These are phyloP conservation scores for Beauveria brongniartii DNA, from an alignment of 2,329 filamentous ascomycete species.

Conservation along the genomic window DNA sequence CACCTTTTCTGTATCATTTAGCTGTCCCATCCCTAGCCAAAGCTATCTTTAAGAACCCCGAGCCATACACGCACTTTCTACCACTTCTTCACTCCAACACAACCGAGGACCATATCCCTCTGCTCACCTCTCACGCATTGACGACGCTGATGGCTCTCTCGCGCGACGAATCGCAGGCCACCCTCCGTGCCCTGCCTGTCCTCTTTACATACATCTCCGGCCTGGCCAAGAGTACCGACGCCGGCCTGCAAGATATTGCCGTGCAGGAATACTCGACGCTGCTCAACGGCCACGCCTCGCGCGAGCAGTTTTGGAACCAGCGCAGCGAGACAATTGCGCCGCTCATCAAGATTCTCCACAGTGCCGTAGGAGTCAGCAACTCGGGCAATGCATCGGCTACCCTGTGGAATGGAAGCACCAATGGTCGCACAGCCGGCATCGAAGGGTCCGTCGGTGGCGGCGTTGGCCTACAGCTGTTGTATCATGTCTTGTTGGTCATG, in stretches of 20 bases:
- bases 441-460: conserved; percentile 64
- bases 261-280: conserved; percentile 86
- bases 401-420: conserved; percentile 51
- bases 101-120: conserved; percentile 69
- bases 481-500: conserved; percentile 84
- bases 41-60: conserved; percentile 63
- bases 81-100: conserved; percentile 76
- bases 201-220: conserved; percentile 81
- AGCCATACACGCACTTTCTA: conserved; percentile 77
- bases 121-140: conserved; percentile 83
- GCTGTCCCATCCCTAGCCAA: conserved; percentile 73
- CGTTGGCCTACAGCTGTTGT: conserved; percentile 85
- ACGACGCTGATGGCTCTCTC: conserved; percentile 67
- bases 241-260: conserved; percentile 88
- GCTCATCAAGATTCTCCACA: conserved; percentile 71
- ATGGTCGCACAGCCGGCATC: conserved; percentile 50
- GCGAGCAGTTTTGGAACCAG: conserved; percentile 86
- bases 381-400: conserved; percentile 54
- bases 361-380: conserved; percentile 63
- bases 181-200: conserved; percentile 69
- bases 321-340: conserved; percentile 77
- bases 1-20: conserved; percentile 28
- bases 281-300: conserved; percentile 64
- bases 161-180: conserved; percentile 54
- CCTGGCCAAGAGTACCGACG: conserved; percentile 76